These are phyloP conservation scores for Torulaspora gathmanii DNA, from an alignment of 805 yeast species.

Conservation along the genomic window DNA sequence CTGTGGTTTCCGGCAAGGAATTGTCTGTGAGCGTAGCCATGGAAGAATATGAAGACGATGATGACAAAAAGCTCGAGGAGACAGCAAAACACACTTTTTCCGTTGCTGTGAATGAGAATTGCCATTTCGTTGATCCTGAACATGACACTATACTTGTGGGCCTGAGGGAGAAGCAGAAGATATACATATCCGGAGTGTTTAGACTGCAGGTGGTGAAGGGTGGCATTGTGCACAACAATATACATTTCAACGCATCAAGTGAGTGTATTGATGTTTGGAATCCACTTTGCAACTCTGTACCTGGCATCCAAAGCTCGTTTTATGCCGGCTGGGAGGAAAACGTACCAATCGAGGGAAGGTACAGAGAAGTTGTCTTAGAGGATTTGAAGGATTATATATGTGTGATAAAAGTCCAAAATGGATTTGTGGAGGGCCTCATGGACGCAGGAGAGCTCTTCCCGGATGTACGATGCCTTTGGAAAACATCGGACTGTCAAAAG, in stretches of 20 bases:
- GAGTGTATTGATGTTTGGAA: constrained; percentile 25
- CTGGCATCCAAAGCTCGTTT: constrained; percentile 28
- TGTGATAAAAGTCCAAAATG: constrained; percentile 21
- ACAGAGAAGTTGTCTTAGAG: constrained; percentile 8
- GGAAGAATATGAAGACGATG: constrained; percentile 20
- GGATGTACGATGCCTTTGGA: constrained; percentile 26
- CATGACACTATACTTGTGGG: constrained; percentile 20
- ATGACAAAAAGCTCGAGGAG: background rate
- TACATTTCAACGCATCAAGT: constrained; percentile 31
- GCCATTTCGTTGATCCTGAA: constrained; percentile 11
- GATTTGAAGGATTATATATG: constrained; percentile 23
- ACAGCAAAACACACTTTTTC: constrained; percentile 6
- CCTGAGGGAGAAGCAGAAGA: constrained; percentile 22
- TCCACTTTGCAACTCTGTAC: constrained; percentile 29
- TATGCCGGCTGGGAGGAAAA: constrained; percentile 35
- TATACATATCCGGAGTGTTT: constrained; percentile 29
- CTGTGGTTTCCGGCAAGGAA: constrained; percentile 14
- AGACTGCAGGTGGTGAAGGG: constrained; percentile 31
- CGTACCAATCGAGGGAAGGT: constrained; percentile 8
- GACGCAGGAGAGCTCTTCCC: constrained; percentile 17
- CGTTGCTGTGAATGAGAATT: constrained; percentile 15
- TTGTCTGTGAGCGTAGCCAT: constrained; percentile 8
- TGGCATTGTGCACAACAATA: constrained; percentile 31
- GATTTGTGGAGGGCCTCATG: constrained; percentile 14
- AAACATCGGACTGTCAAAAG: constrained; percentile 8